Percentiles rank a stretch among this genome's conserved stretches.
These are phyloP conservation scores for Mycena haematopus DNA, from an alignment of 768 basidiomycete species.

Conservation along the genomic window DNA sequence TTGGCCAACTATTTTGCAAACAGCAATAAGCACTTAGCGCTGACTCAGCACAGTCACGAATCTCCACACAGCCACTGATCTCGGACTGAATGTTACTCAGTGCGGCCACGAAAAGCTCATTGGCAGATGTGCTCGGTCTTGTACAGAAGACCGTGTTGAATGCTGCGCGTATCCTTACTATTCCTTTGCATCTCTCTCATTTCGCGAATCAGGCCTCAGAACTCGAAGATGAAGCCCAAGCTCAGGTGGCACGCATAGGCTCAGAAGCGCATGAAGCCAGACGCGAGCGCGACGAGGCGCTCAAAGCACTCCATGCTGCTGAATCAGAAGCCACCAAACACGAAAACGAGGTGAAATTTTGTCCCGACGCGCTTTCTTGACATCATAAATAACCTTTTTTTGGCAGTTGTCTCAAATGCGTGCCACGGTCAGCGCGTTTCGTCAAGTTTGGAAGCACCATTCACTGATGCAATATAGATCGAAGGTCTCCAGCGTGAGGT, in stretches of 20 bases:
- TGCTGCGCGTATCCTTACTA: constrained; percentile 10
- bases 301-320: constrained; percentile 51
- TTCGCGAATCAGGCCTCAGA: constrained; percentile 51
- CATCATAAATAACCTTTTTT: not conserved
- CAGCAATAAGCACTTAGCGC: too few relatives aligned
- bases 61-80: constrained; percentile 10
- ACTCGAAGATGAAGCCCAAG: constrained; percentile 60
- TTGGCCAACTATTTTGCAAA: too few relatives aligned
- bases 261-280: constrained; percentile 55
- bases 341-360: constrained; percentile 33
- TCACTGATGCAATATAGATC: constrained; percentile 60
- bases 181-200: not conserved
- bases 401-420: constrained; percentile 53
- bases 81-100: constrained; percentile 15
- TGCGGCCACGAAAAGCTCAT: constrained; percentile 17
- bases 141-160: constrained; percentile 27
- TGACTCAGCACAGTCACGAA: too few relatives aligned
- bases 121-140: constrained; percentile 23
- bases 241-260: constrained; percentile 56
- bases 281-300: constrained; percentile 55
- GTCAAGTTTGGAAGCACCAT: not conserved
- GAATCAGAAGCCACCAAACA: constrained; percentile 59
- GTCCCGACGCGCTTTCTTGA: constrained; percentile 1
- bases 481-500: constrained; percentile 68
- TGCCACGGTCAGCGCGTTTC: constrained; percentile 13